phyloP scores from a whole-genome alignment of 305 asterid species.

The Euphrasia arctica region DNA sequence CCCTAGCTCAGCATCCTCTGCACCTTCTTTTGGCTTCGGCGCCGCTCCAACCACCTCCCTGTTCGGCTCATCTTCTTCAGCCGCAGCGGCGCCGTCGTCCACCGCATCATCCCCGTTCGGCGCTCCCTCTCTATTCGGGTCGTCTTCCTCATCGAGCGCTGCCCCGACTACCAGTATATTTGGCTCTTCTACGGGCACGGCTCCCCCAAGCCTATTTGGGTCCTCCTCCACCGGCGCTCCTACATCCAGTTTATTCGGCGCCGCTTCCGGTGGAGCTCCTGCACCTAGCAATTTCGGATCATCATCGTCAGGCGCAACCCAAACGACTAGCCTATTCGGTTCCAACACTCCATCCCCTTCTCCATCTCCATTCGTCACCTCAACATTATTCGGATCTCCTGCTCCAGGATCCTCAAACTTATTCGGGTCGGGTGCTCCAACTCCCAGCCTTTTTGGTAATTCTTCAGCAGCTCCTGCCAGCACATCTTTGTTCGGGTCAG shows the following conservation, averaged over 20 bases:
- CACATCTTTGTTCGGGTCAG: constrained; percentile 34
- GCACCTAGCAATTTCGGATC: constrained; percentile 32
- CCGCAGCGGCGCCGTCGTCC: constrained; percentile 22
- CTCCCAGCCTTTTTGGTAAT: constrained; percentile 37
- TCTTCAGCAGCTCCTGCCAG: constrained; percentile 33
- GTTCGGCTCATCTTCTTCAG: constrained; percentile 31
- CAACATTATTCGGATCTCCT: constrained; percentile 40
- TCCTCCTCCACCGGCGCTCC: constrained; percentile 27
- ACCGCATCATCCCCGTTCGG: constrained; percentile 26
- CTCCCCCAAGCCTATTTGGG: constrained; percentile 25
- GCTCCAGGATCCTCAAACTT: constrained; percentile 34
- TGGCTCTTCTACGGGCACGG: constrained; percentile 30
- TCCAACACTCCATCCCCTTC: constrained; percentile 25
- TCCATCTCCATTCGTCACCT: constrained; percentile 32
- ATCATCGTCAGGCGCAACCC: constrained; percentile 25
- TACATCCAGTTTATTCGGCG: constrained; percentile 23
- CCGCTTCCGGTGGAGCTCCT: constrained; percentile 31
- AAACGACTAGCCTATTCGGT: constrained; percentile 32
- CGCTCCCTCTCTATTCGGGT: constrained; percentile 21
- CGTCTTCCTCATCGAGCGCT: constrained; percentile 21
- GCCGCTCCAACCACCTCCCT: constrained; percentile 24
- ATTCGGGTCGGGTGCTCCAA: constrained; percentile 42
- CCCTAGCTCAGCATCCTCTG: constrained; percentile 37
- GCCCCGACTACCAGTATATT: constrained; percentile 23
- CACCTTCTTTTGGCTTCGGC: constrained; percentile 34